These are phyloP conservation scores for Cucumis cinereus DNA, from an alignment of 306 rosid genomes.

Conservation along the genomic window DNA sequence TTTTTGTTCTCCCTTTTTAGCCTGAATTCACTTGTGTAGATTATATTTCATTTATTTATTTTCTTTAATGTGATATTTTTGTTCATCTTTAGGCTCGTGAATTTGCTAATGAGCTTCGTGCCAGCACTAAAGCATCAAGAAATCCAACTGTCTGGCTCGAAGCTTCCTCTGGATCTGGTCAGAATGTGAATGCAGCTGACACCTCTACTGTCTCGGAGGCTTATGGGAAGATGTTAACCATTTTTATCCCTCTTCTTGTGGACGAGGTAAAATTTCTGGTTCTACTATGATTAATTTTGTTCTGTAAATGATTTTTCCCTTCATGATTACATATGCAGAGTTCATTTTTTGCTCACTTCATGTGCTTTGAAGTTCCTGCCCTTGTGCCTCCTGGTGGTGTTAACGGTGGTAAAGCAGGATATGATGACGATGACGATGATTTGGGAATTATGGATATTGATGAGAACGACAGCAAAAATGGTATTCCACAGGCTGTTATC, in stretches of 20 bases:
- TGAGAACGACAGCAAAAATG: slow-evolving; percentile 45
- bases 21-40: background rate
- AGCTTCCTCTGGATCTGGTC: slow-evolving; percentile 52
- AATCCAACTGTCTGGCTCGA: slow-evolving; percentile 69
- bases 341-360: slow-evolving; percentile 72
- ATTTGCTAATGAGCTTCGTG: slow-evolving; percentile 93
- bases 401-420: slow-evolving; percentile 41
- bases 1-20: background rate
- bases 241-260: slow-evolving; percentile 91
- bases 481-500: slow-evolving; percentile 11
- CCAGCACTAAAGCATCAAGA: slow-evolving; percentile 55
- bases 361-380: slow-evolving; percentile 88
- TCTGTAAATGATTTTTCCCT: slow-evolving; percentile 8
- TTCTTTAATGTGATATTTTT: background rate
- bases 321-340: slow-evolving; percentile 48
- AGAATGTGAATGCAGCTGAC: slow-evolving; percentile 58
- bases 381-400: slow-evolving; percentile 77
- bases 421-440: slow-evolving; percentile 65
- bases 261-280: slow-evolving; percentile 64
- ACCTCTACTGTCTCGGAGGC: slow-evolving; percentile 77
- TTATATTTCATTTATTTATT: background rate
- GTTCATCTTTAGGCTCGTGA: slow-evolving; percentile 67
- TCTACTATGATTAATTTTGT: background rate
- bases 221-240: slow-evolving; percentile 72
- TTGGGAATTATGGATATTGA: slow-evolving; percentile 80